Conservation (phyloP, 352 stramenopile species). For the Globisporangium nagaii region DNA sequence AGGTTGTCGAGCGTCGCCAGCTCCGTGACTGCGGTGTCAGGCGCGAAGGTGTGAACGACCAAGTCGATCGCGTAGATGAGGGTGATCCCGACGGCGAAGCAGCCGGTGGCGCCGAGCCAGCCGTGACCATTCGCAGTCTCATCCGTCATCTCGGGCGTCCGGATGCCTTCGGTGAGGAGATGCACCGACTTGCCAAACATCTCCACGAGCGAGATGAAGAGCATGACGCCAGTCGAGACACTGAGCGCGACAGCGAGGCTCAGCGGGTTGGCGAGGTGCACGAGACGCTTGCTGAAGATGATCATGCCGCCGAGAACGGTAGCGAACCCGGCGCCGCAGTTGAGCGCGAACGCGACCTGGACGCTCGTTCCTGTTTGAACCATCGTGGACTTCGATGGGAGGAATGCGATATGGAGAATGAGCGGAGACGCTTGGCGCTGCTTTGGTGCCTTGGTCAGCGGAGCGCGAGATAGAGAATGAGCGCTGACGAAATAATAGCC, state of each 20-base stretch:
- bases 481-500: neutral
- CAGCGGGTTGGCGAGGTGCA: slow-evolving; percentile 50
- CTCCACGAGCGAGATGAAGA: slow-evolving; percentile 74
- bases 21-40: slow-evolving; percentile 23
- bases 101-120: slow-evolving; percentile 76
- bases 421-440: too few species aligned
- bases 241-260: slow-evolving; percentile 53
- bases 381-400: slow-evolving; percentile 13
- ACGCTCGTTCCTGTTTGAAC: slow-evolving; percentile 26
- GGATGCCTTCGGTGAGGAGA: slow-evolving; percentile 31
- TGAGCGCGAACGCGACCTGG: slow-evolving; percentile 45
- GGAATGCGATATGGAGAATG: neutral
- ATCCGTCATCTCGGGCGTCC: slow-evolving; percentile 20
- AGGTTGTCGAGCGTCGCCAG: slow-evolving; percentile 17
- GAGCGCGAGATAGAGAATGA: neutral
- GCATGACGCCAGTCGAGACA: slow-evolving; percentile 60
- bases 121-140: slow-evolving; percentile 27
- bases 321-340: slow-evolving; percentile 39
- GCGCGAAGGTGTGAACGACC: slow-evolving; percentile 35
- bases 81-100: slow-evolving; percentile 82
- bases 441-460: too few species aligned
- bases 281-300: slow-evolving; percentile 62
- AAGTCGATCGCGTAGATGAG: slow-evolving; percentile 47
- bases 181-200: slow-evolving; percentile 46
- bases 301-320: slow-evolving; percentile 61